These are phyloP conservation scores for Talaromyces sp. DNA, from an alignment of 2,329 filamentous ascomycete species.

Conservation along the genomic window DNA sequence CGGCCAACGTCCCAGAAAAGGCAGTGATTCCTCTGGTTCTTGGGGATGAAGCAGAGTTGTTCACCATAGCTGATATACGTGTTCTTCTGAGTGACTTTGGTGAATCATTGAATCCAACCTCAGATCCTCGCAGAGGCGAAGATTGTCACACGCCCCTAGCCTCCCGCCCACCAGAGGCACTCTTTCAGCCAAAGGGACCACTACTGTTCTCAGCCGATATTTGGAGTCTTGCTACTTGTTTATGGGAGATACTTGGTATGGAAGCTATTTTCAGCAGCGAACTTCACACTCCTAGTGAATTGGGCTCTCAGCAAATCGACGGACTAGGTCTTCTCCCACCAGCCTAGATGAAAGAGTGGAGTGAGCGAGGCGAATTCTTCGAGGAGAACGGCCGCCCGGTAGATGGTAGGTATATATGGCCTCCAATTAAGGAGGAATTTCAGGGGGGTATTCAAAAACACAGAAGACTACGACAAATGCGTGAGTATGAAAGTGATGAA, in stretches of 20 bases:
- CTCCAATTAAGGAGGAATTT: slow-evolving; percentile 31
- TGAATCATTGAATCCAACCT: slow-evolving; percentile 34
- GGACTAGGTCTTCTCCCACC: slow-evolving; percentile 23
- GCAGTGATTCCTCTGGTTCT: slow-evolving; percentile 39
- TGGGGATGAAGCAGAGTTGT: slow-evolving; percentile 34
- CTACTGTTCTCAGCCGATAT: slow-evolving; percentile 30
- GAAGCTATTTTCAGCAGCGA: slow-evolving; percentile 15
- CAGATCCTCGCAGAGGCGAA: slow-evolving; percentile 7
- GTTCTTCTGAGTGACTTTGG: slow-evolving; percentile 42
- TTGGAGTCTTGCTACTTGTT: slow-evolving; percentile 26
- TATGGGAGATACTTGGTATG: slow-evolving; percentile 33
- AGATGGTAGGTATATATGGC: slow-evolving; percentile 14
- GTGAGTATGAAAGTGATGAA: slow-evolving; percentile 25
- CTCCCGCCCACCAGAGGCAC: slow-evolving; percentile 26
- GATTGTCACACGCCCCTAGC: slow-evolving; percentile 25
- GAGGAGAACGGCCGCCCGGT: slow-evolving; percentile 8
- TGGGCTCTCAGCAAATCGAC: slow-evolving; percentile 25
- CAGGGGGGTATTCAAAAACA: slow-evolving; percentile 21
- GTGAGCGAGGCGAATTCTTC: slow-evolving; percentile 16
- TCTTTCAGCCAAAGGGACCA: slow-evolving; percentile 21
- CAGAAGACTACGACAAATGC: slow-evolving; percentile 19
- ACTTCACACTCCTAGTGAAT: slow-evolving; percentile 15
- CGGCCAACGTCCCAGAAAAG: slow-evolving; percentile 33
- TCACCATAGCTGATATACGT: slow-evolving; percentile 32
- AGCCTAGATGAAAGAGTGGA: slow-evolving; percentile 22